Evolutionary conservation across 2,329 filamentous ascomycete species (phyloP).

Genomic region (Hypoxylon sp.): DNA sequence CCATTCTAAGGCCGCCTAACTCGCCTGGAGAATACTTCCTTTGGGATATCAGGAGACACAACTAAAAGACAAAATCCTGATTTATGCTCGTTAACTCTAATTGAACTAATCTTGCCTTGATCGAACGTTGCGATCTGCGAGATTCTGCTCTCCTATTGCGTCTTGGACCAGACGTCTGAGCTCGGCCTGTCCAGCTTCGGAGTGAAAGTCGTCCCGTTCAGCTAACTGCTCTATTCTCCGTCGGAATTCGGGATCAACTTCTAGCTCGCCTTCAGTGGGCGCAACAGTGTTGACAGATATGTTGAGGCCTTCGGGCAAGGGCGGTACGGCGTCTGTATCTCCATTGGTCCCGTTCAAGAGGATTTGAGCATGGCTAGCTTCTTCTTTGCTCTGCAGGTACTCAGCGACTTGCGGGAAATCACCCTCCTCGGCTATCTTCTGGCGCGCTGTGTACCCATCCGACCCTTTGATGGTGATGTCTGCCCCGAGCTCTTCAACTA

Average conservation of each 20-base stretch:
- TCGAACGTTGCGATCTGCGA: constrained; percentile 74
- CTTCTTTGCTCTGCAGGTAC: constrained; percentile 69
- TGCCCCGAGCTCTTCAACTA: constrained; percentile 86
- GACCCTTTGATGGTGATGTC: constrained; percentile 75
- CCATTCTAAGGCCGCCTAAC: constrained; percentile 65
- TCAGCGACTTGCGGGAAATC: constrained; percentile 81
- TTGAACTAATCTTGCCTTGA: constrained; percentile 67
- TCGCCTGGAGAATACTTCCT: constrained; percentile 67
- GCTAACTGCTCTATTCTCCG: constrained; percentile 91
- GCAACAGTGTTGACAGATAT: constrained; percentile 83
- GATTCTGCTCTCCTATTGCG: constrained; percentile 76
- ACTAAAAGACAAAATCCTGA: constrained; percentile 51
- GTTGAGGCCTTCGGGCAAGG: constrained; percentile 80
- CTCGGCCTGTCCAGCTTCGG: constrained; percentile 82
- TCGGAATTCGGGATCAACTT: constrained; percentile 85
- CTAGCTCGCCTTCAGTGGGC: constrained; percentile 69
- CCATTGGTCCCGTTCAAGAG: constrained; percentile 49
- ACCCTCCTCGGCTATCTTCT: constrained; percentile 83
- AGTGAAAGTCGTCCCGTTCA: constrained; percentile 84
- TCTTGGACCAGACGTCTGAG: constrained; percentile 84
- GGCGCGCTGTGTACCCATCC: constrained; percentile 82
- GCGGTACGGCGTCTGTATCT: constrained; percentile 61
- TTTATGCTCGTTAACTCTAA: neutral
- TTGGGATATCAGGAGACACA: constrained; percentile 68
- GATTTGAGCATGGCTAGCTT: constrained; percentile 48